Conservation (phyloP, 352 stramenopile genomes). For the Pythium apleroticum region DNA sequence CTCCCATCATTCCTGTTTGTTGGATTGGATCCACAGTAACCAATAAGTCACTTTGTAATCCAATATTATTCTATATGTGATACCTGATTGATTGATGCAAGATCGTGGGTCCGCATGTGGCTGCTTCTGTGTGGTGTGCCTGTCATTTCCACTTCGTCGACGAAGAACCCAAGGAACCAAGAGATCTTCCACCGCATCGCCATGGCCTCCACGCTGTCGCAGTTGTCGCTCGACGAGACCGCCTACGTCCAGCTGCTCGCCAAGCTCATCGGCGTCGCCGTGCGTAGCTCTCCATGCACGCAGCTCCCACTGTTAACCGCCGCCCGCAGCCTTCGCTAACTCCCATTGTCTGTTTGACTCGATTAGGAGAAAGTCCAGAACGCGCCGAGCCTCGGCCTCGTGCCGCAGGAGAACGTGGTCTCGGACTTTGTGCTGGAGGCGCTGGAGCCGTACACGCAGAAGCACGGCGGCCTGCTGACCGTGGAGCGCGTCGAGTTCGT, state of each 20-base stretch:
- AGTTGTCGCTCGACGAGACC: conserved; percentile 62
- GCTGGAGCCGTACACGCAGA: conserved; percentile 71
- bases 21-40: too few relatives aligned
- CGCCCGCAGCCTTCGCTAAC: conserved; percentile 13
- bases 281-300: conserved; percentile 40
- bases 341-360: conserved; percentile 4
- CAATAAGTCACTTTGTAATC: too few relatives aligned
- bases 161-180: conserved; percentile 9
- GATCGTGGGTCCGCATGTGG: background rate
- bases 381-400: conserved; percentile 53
- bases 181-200: conserved; percentile 2
- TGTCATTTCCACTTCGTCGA: conserved; percentile 25
- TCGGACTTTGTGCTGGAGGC: conserved; percentile 87
- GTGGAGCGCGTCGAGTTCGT: conserved; percentile 86
- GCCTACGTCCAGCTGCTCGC: conserved; percentile 81
- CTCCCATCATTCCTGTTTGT: background rate
- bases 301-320: background rate
- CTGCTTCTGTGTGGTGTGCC: conserved; percentile 17
- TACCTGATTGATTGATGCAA: background rate
- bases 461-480: conserved; percentile 67
- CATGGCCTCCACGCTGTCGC: conserved; percentile 37
- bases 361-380: conserved; percentile 71
- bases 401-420: conserved; percentile 87
- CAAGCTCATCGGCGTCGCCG: conserved; percentile 82
- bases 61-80: background rate